Evolutionary conservation across 768 basidiomycete species (phyloP).

Genomic region (Hemileccinum rubropunctum): DNA sequence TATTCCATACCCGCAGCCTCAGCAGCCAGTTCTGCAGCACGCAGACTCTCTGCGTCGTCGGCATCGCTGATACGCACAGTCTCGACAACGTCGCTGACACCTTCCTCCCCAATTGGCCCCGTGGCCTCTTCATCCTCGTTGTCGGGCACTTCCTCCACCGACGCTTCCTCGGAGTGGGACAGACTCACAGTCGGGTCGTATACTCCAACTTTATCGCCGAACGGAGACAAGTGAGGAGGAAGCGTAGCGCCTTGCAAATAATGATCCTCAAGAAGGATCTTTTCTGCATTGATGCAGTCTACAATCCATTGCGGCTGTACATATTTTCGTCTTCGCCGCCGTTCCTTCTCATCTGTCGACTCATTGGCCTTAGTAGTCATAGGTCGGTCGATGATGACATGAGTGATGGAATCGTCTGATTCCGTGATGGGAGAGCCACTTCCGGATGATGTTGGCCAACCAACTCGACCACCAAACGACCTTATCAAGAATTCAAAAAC

Average conservation of each 20-base stretch:
- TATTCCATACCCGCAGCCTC: slow-evolving; percentile 85
- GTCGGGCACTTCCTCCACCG: slow-evolving; percentile 29
- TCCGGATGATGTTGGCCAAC: slow-evolving; percentile 84
- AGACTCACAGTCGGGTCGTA: slow-evolving; percentile 59
- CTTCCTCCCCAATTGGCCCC: slow-evolving; percentile 20
- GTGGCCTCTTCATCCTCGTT: slow-evolving; percentile 31
- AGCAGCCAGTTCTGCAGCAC: slow-evolving; percentile 88
- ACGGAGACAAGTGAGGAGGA: slow-evolving; percentile 95
- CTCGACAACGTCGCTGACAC: slow-evolving; percentile 26
- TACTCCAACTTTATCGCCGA: slow-evolving; percentile 77
- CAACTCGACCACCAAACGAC: slow-evolving; percentile 87
- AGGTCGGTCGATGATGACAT: slow-evolving; percentile 93
- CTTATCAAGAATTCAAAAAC: slow-evolving; percentile 95
- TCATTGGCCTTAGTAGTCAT: slow-evolving; percentile 46
- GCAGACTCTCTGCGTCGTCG: slow-evolving; percentile 64
- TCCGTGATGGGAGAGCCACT: slow-evolving; percentile 78
- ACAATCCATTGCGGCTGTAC: slow-evolving; percentile 98
- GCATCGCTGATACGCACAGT: slow-evolving; percentile 32
- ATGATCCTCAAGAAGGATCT: slow-evolving; percentile 77
- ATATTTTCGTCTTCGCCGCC: slow-evolving; percentile 70
- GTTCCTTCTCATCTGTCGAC: slow-evolving; percentile 56
- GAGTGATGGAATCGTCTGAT: slow-evolving; percentile 82
- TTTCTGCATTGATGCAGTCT: slow-evolving; percentile 89
- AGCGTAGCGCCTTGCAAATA: slow-evolving; percentile 84
- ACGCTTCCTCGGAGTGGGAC: slow-evolving; percentile 14